phyloP scores from a whole-genome alignment of 2,329 filamentous ascomycete species.

The Colletotrichum australisinense region DNA sequence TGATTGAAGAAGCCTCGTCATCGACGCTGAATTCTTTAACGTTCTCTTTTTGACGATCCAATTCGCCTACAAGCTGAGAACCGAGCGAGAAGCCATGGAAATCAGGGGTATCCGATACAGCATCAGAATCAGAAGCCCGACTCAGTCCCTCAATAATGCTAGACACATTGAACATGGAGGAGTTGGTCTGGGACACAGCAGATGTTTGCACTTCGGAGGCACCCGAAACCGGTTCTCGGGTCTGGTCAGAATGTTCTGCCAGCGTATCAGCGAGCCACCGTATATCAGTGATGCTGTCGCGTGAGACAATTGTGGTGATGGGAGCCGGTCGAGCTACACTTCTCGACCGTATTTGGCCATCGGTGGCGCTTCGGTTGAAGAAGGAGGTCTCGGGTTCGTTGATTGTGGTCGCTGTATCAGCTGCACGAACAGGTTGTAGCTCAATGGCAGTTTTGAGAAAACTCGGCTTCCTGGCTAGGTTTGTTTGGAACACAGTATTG shows the following conservation, averaged over 20 bases:
- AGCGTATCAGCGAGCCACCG: constrained; percentile 40
- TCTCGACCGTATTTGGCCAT: constrained; percentile 40
- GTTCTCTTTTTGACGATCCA: not conserved
- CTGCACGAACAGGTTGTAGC: constrained; percentile 38
- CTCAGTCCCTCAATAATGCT: not conserved
- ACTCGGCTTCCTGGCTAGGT: not conserved
- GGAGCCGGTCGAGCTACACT: constrained; percentile 22
- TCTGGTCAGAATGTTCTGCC: constrained; percentile 36
- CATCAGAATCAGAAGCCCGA: not conserved
- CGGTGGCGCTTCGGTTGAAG: constrained; percentile 37
- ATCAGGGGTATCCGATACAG: not conserved
- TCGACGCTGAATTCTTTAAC: not conserved
- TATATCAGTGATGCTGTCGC: constrained; percentile 44
- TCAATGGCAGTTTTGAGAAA: constrained; percentile 39
- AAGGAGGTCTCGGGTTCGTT: constrained; percentile 46
- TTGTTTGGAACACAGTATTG: not conserved
- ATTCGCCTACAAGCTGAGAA: not conserved
- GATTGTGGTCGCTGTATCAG: constrained; percentile 49
- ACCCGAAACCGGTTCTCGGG: constrained; percentile 6
- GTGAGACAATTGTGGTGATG: constrained; percentile 44
- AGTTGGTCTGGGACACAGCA: not conserved
- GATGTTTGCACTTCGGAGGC: not conserved
- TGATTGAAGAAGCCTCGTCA: constrained; percentile 36
- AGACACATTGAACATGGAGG: not conserved
- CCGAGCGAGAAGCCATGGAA: not conserved